A percentile compares a stretch with the other conserved stretches of the same genome.
phyloP scores from a whole-genome alignment of 345 rosid genomes.

The Eucalyptus tenuipes region DNA sequence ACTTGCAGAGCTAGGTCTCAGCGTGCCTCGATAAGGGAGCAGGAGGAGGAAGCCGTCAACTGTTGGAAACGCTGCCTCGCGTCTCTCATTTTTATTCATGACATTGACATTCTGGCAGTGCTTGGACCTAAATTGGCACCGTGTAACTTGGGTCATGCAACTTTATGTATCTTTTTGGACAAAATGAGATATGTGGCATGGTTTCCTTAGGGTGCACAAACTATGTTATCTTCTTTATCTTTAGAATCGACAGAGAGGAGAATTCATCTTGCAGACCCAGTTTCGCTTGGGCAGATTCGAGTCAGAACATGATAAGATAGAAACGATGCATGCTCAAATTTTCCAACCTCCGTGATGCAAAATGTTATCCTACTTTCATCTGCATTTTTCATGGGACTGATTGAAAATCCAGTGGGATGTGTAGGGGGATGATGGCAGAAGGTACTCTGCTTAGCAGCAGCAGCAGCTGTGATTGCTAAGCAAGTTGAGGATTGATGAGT shows the following conservation, averaged over 20 bases:
- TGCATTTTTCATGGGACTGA: neutral
- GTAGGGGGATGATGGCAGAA: neutral
- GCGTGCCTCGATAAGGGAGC: conserved; percentile 62
- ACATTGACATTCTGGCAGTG: neutral
- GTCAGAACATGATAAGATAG: neutral
- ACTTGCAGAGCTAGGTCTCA: conserved; percentile 58
- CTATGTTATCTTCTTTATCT: neutral
- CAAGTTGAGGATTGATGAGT: neutral
- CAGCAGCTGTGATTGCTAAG: neutral
- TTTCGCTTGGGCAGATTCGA: neutral
- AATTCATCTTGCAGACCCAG: neutral
- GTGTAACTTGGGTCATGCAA: neutral
- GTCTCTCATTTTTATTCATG: neutral
- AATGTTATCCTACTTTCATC: neutral
- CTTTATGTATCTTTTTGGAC: neutral
- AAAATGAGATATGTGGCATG: neutral
- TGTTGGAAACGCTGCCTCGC: neutral
- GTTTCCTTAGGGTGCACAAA: neutral
- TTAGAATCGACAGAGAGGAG: neutral
- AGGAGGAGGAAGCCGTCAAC: neutral
- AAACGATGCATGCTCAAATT: neutral
- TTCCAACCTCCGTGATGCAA: neutral
- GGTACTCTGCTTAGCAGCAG: neutral
- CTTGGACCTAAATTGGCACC: neutral
- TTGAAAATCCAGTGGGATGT: neutral